Base-by-base conservation (phyloP, 805 yeast species). In the Nakazawaea sp. region DNA sequence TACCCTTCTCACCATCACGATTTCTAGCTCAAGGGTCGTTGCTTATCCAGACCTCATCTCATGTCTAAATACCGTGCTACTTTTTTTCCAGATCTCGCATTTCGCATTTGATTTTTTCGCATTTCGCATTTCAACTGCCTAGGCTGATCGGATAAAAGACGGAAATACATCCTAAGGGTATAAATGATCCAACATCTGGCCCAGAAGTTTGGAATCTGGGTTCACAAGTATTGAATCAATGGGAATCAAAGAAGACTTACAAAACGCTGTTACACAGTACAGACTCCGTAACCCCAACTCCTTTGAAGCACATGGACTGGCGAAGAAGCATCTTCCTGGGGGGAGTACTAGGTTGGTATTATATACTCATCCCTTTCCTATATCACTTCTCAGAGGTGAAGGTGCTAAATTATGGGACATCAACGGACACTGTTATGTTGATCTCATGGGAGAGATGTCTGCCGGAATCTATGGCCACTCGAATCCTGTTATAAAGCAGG, bases 401-500 rank as follows among this genome's bases (percentile, higher is more conserved):
- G 35, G 38, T 5, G 18, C 38, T 3, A 18, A 21, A 12, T 13
- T 43, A 3, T 25, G 13, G 15, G 46, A 43, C 32, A 35, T 31
- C 9, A 44, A 43, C 32, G 44, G 44, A 15, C 41, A 38, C 21
- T 38, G 32, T 26, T 43, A 43, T 25, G n/a, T 41, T 4, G 46
- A 43, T 18, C 33, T 41, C n/a, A 24, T 43, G 11, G 40, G 41
- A 10, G 46, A 43, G 26, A 43, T 43, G 46, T 27, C 43, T 7
- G 46, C 46, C 13, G 46, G 46, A 8, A 17, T 43, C 3, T 43
- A 37, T 30, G 46, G 46, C 2, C 46, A 43, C 18, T 38, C 43
- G 7, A 40, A 43, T 19, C 44, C 46, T 6, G 36, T 38, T 15
- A 41, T 43, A 32, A 31, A 16, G 12, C 17, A 41, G 19, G 40